These are phyloP conservation scores for Aspergillaceae sp. DNA, from an alignment of 2,329 filamentous ascomycete genomes.

Conservation along the genomic window DNA sequence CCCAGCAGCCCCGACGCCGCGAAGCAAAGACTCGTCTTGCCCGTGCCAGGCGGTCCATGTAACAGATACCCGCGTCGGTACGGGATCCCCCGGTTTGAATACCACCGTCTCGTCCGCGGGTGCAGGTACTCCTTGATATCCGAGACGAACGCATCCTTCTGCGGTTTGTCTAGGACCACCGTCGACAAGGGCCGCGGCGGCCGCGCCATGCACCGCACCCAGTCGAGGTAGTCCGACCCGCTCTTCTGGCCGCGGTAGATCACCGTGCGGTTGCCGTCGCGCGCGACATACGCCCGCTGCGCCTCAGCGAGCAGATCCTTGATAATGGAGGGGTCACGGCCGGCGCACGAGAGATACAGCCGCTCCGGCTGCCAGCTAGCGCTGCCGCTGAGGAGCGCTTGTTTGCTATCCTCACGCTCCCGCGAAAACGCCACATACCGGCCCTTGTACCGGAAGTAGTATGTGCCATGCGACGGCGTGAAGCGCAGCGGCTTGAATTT, in stretches of 20 bases:
- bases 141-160: slow-evolving; percentile 43
- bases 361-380: slow-evolving; percentile 12
- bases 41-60: slow-evolving; percentile 70
- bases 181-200: slow-evolving; percentile 46
- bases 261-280: slow-evolving; percentile 28
- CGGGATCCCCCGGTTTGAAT: slow-evolving; percentile 71
- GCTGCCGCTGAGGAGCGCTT: slow-evolving; percentile 4
- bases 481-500: slow-evolving; percentile 39
- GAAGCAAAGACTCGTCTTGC: slow-evolving; percentile 65
- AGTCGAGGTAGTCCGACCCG: slow-evolving; percentile 14
- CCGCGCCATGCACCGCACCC: slow-evolving; percentile 33
- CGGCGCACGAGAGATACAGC: slow-evolving; percentile 28
- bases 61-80: slow-evolving; percentile 79
- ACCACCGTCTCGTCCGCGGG: slow-evolving; percentile 57
- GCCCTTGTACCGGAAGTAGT: slow-evolving; percentile 60
- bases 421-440: slow-evolving; percentile 40
- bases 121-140: slow-evolving; percentile 52
- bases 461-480: slow-evolving; percentile 58
- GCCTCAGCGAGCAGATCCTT: slow-evolving; percentile 29
- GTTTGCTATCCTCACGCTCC: slow-evolving; percentile 16
- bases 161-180: slow-evolving; percentile 43
- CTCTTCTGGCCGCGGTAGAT: slow-evolving; percentile 29
- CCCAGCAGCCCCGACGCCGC: slow-evolving; percentile 63
- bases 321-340: slow-evolving; percentile 25
- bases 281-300: slow-evolving; percentile 27